A percentile compares a stretch with the other conserved stretches of the same genome.
phyloP scores from a whole-genome alignment of 306 rosid species.

The Castanea mollissima region DNA sequence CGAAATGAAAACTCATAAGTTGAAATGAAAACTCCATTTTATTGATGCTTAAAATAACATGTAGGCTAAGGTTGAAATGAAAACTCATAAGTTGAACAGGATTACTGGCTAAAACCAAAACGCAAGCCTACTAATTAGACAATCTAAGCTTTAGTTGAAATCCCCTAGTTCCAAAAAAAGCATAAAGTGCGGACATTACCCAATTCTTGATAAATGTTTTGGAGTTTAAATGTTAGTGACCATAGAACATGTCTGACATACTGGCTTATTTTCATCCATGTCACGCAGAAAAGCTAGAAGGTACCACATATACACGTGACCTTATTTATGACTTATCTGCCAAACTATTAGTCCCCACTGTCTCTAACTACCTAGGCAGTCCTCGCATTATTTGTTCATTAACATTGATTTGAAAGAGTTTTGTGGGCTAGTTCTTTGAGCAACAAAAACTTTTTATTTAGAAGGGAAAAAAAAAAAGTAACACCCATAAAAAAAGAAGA shows the following conservation, averaged over 20 bases:
- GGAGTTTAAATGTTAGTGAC: background rate
- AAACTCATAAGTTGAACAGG: background rate
- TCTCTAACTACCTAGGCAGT: background rate
- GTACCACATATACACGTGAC: too few species aligned
- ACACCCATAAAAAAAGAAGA: background rate
- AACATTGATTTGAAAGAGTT: background rate
- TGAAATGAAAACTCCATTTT: too few species aligned
- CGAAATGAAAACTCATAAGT: background rate
- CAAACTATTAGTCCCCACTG: background rate
- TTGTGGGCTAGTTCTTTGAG: too few species aligned
- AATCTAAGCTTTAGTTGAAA: background rate
- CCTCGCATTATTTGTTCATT: background rate
- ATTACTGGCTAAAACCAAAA: background rate
- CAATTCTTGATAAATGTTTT: background rate
- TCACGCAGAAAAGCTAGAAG: too few species aligned
- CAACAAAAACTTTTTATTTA: too few species aligned
- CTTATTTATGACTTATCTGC: too few species aligned
- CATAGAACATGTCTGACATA: too few species aligned
- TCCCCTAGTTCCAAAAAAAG: background rate
- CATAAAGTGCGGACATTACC: background rate
- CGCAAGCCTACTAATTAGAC: background rate
- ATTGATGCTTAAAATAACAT: too few species aligned
- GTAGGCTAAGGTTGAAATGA: too few species aligned
- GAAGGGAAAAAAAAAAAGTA: background rate
- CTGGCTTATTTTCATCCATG: too few species aligned